Percentiles rank a stretch among this genome's conserved stretches.
These are phyloP conservation scores for Erysimum pusillum DNA, from an alignment of 441 rosid species.

Conservation along the genomic window DNA sequence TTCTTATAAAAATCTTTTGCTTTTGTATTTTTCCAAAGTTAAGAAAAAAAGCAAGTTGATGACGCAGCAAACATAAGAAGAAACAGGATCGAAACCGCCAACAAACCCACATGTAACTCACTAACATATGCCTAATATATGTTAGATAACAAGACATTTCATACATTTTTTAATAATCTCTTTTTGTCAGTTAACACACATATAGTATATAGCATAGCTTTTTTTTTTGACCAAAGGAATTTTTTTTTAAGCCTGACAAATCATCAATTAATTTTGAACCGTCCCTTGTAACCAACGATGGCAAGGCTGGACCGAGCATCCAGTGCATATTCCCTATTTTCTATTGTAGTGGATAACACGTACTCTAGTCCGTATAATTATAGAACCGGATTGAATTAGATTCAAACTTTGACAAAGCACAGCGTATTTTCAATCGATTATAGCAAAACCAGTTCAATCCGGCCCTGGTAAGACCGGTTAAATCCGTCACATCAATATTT, in stretches of 20 bases:
- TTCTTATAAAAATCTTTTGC: background rate
- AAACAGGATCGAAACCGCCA: slow-evolving; percentile 30
- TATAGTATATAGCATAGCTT: too few relatives aligned
- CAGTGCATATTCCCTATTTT: too few relatives aligned
- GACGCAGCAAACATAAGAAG: slow-evolving; percentile 33
- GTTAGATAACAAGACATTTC: slow-evolving; percentile 20
- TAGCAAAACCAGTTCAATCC: background rate
- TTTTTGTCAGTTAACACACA: background rate
- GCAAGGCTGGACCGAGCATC: background rate
- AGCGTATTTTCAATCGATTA: background rate
- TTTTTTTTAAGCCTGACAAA: background rate
- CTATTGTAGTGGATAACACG: background rate
- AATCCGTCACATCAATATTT: background rate
- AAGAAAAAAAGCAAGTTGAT: slow-evolving; percentile 29
- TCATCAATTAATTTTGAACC: background rate
- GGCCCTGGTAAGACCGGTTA: too few relatives aligned
- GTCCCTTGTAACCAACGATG: background rate
- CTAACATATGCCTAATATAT: slow-evolving; percentile 1
- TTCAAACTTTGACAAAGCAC: background rate
- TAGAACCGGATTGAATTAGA: background rate
- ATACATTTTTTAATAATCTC: background rate
- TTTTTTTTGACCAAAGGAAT: too few relatives aligned
- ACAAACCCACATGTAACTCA: slow-evolving; percentile 36
- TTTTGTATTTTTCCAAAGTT: slow-evolving; percentile 30
- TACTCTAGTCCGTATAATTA: background rate